These are phyloP conservation scores for Tremella yokohamensis DNA, from an alignment of 768 basidiomycete genomes.

Conservation along the genomic window DNA sequence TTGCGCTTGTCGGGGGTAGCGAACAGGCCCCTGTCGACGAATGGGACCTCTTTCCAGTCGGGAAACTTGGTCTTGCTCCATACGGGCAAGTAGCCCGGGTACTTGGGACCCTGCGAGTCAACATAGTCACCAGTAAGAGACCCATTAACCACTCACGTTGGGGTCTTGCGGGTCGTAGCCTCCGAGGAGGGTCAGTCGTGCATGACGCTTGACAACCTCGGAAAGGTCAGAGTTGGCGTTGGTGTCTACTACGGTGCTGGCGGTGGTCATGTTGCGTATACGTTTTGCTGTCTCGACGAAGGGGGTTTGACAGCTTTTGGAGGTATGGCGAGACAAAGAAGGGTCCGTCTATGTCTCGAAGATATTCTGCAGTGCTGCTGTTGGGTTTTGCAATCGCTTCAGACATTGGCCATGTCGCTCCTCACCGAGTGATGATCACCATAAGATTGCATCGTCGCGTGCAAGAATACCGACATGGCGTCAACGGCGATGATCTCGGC, in stretches of 20 bases:
- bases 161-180: not conserved
- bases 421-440: too few species aligned
- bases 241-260: not conserved
- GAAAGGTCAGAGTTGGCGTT: not conserved
- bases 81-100: conserved; percentile 20
- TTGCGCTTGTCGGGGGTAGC: conserved; percentile 15
- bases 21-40: conserved; percentile 11
- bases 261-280: too few species aligned
- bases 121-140: not conserved
- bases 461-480: too few species aligned
- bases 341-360: too few species aligned
- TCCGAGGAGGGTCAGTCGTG: conserved; percentile 1
- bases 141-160: not conserved
- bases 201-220: not conserved
- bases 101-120: conserved; percentile 7
- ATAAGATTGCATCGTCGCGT: too few species aligned
- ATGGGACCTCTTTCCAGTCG: conserved; percentile 22
- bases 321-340: too few species aligned
- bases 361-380: too few species aligned
- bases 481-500: too few species aligned
- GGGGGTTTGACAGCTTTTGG: too few species aligned
- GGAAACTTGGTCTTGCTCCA: conserved; percentile 20
- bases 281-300: too few species aligned
- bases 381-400: too few species aligned
- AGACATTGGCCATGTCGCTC: too few species aligned